These are phyloP conservation scores for Phaseolus lunatus DNA, from an alignment of 306 rosid genomes.

Conservation along the genomic window DNA sequence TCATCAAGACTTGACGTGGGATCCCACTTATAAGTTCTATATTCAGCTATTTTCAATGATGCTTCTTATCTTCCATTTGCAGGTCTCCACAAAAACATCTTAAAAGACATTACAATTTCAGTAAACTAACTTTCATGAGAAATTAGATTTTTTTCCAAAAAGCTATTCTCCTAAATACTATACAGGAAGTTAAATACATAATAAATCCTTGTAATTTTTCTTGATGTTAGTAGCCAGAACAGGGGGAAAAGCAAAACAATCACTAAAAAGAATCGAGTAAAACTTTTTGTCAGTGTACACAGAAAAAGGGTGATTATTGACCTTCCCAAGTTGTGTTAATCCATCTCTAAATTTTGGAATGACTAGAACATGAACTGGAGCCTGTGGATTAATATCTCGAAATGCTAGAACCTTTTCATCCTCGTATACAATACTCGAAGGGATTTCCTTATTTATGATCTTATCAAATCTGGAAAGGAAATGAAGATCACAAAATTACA, in stretches of 20 bases:
- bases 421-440: constrained; percentile 70
- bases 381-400: constrained; percentile 82
- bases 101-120: not conserved
- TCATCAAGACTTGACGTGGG: constrained; percentile 14
- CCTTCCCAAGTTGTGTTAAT: constrained; percentile 81
- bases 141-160: not conserved
- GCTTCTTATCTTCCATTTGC: not conserved
- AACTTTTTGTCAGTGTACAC: not conserved
- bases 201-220: constrained; percentile 3
- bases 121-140: not conserved
- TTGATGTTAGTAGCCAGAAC: not conserved
- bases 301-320: constrained; percentile 36
- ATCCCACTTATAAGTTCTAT: not conserved
- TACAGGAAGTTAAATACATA: not conserved
- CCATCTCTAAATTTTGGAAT: constrained; percentile 93
- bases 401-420: constrained; percentile 81
- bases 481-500: constrained; percentile 2
- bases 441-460: constrained; percentile 93
- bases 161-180: not conserved
- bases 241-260: not conserved
- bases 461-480: constrained; percentile 75
- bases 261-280: not conserved
- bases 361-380: constrained; percentile 89
- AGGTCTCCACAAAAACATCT: not conserved
- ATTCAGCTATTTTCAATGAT: not conserved